Evolutionary conservation across 1,284 basidiomycete species (phyloP).

Genomic region (Exsudoporus floridanus): DNA sequence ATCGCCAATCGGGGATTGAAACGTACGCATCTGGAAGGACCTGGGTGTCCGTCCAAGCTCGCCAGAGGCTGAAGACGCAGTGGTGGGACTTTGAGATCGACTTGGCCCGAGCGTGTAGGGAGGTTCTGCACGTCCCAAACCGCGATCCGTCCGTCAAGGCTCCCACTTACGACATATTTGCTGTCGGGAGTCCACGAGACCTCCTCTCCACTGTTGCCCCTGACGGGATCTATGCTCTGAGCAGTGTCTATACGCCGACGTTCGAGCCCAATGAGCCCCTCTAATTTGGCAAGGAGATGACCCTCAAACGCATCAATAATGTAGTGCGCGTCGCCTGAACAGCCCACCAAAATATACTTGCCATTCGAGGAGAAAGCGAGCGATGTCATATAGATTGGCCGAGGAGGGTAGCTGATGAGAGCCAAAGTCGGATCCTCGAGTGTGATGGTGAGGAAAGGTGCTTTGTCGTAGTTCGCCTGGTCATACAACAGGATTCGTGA

Average conservation of each 20-base stretch:
- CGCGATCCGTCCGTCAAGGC: slow-evolving; percentile 75
- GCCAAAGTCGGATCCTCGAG: slow-evolving; percentile 79
- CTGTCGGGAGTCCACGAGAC: slow-evolving; percentile 91
- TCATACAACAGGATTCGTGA: slow-evolving; percentile 88
- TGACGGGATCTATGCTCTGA: slow-evolving; percentile 64
- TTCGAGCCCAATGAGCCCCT: slow-evolving; percentile 80
- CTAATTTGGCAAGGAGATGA: slow-evolving; percentile 76
- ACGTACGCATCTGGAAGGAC: slow-evolving; percentile 79
- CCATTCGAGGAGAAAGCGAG: slow-evolving; percentile 89
- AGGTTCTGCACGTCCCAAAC: slow-evolving; percentile 80
- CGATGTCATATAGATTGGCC: slow-evolving; percentile 90
- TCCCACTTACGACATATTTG: slow-evolving; percentile 81
- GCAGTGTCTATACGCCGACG: slow-evolving; percentile 55
- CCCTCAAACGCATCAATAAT: slow-evolving; percentile 89
- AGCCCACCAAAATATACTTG: slow-evolving; percentile 88
- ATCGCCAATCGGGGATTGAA: slow-evolving; percentile 90
- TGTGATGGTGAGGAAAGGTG: slow-evolving; percentile 81
- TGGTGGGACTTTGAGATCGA: slow-evolving; percentile 54
- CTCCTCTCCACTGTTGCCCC: slow-evolving; percentile 86
- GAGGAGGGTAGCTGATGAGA: slow-evolving; percentile 76
- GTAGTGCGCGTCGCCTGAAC: slow-evolving; percentile 91
- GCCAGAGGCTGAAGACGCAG: slow-evolving; percentile 55
- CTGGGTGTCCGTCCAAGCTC: slow-evolving; percentile 72
- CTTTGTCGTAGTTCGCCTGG: slow-evolving; percentile 85
- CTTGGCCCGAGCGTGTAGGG: slow-evolving; percentile 46